Conservation (phyloP, 768 basidiomycete genomes). For the Lentinula sp. region DNA sequence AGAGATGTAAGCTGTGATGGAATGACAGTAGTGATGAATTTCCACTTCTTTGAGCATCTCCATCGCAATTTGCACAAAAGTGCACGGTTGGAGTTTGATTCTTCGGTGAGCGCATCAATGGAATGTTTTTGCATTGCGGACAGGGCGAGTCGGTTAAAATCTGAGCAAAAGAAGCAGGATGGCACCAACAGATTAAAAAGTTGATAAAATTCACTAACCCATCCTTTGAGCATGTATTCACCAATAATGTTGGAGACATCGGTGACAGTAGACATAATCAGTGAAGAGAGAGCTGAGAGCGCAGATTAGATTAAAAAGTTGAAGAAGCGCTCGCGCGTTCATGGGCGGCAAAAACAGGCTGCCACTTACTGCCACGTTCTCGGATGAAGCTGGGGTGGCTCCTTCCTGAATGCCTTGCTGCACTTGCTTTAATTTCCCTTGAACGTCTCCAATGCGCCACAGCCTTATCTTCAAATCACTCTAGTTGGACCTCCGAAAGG, state of each 20-base stretch:
- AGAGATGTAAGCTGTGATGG: background rate
- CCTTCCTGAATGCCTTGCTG: conserved; percentile 45
- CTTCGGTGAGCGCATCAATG: conserved; percentile 67
- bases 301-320: background rate
- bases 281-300: background rate
- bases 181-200: background rate
- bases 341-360: conserved; percentile 23
- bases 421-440: conserved; percentile 30
- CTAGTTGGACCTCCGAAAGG: conserved; percentile 50
- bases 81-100: conserved; percentile 34
- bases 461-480: conserved; percentile 24
- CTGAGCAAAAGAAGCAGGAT: conserved; percentile 21
- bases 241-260: conserved; percentile 61
- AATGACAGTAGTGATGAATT: background rate
- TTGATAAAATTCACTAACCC: conserved; percentile 40
- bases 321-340: conserved; percentile 5
- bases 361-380: conserved; percentile 18
- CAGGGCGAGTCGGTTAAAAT: conserved; percentile 65
- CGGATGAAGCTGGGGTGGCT: conserved; percentile 44
- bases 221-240: conserved; percentile 71
- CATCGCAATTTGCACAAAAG: conserved; percentile 64
- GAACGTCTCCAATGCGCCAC: conserved; percentile 22
- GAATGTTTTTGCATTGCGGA: conserved; percentile 47
- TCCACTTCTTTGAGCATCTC: conserved; percentile 15
- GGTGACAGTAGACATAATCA: conserved; percentile 42